Evolutionary conservation across 2,329 filamentous ascomycete species (phyloP), one percentile per base, ranked within the genome.

Genomic region (Orbilia blumenaviensis): DNA sequence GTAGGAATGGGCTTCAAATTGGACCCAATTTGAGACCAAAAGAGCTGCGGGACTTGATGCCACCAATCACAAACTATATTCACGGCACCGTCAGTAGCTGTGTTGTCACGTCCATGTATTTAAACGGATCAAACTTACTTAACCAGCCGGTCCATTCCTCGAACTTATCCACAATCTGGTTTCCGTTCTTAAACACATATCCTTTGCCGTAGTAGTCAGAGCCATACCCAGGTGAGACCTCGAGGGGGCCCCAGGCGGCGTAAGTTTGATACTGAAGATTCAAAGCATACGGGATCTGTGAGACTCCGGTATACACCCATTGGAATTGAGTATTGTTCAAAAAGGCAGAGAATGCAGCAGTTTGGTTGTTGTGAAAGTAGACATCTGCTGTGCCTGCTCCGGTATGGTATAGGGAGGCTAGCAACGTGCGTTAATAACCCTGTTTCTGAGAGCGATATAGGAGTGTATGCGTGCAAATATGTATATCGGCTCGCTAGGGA

Each of bases 51-150:
- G 18, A 75, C 63, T 38, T 75, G 71, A 41, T 75, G 71, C 71
- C 71, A 67, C 71, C 71, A 75, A 32, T 75, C 63, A 41, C 71
- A 75, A 58, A 68, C 71, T 75, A 60, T 36, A 16, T n/a, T n/a
- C n/a, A n/a, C n/a, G n/a, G n/a, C n/a, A 14, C 14, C 46, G 21
- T 64, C 21, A 64, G 29, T 21, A 50, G 6, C 48, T 14, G 4
- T 9, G 25, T 2, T 2, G 21, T 52, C 14, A 32, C 12, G n/a
- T n/a, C 14, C 1, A 10, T 1, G 4, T 12, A 52, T n/a, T 18
- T n/a, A n/a, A n/a, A n/a, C n/a, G n/a, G n/a, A n/a, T n/a, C n/a
- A 38, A 18, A 66, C 62, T n/a, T 64, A 75, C 71, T 29, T n/a
- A 75, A 48, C 71, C 71, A 75, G 10, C 71, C 71, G 14, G 42